Evolutionary conservation across 176 grass and related monocot species (phyloP).

Genomic region (Avena sativa): DNA sequence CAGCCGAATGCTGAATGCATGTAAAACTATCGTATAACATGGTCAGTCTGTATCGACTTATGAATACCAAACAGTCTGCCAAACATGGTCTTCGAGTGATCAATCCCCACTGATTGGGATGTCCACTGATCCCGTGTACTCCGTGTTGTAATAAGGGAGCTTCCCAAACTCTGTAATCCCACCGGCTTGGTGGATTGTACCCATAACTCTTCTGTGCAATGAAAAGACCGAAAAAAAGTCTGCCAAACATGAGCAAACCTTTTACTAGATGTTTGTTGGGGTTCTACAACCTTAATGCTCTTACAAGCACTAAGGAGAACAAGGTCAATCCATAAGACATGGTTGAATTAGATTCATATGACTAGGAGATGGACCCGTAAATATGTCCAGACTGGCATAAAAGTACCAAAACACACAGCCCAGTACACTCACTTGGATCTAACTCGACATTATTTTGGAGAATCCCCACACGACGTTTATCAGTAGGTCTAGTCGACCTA

Average conservation of each 20-base stretch:
- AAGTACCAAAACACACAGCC: background rate
- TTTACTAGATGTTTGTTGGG: background rate
- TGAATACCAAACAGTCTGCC: slow-evolving; percentile 11
- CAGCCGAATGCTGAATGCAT: slow-evolving; percentile 16
- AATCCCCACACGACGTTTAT: background rate
- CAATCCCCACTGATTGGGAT: too few species aligned
- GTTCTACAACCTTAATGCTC: background rate
- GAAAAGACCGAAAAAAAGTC: background rate
- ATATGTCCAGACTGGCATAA: background rate
- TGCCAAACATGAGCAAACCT: background rate
- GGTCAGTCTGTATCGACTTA: slow-evolving; percentile 16
- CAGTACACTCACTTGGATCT: background rate
- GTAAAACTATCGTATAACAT: background rate
- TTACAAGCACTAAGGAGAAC: slow-evolving; percentile 15
- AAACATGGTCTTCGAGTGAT: background rate
- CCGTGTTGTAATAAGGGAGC: too few species aligned
- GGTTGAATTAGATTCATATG: background rate
- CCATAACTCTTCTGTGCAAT: too few species aligned
- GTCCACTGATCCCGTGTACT: too few species aligned
- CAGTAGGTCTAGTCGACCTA: slow-evolving; percentile 12
- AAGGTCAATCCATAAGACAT: background rate
- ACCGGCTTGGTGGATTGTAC: too few species aligned
- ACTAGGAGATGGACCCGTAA: background rate
- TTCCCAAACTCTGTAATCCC: too few species aligned
- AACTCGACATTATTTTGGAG: background rate